Conservation (phyloP, 2,329 filamentous ascomycete species). For the Alternaria solani region DNA sequence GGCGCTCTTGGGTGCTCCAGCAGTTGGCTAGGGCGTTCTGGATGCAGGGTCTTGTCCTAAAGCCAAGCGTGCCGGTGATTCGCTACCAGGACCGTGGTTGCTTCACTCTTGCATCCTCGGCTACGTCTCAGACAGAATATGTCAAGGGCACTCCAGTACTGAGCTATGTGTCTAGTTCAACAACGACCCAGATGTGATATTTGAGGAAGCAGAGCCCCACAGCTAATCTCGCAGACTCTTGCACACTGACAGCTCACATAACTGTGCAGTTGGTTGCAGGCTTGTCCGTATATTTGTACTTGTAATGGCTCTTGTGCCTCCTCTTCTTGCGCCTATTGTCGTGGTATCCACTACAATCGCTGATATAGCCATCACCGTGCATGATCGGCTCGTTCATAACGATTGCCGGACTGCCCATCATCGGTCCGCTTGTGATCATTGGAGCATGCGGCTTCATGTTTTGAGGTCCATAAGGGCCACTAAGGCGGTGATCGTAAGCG, state of each 20-base stretch:
- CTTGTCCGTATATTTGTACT: slow-evolving; percentile 30
- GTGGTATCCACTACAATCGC: slow-evolving; percentile 15
- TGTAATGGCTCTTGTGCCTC: slow-evolving; percentile 30
- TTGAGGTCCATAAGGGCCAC: slow-evolving; percentile 26
- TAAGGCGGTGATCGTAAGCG: slow-evolving; percentile 31
- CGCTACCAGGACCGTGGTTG: slow-evolving; percentile 12
- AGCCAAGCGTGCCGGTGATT: slow-evolving; percentile 4
- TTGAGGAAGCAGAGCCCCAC: neutral
- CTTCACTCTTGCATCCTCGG: slow-evolving; percentile 3
- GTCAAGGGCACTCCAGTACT: neutral
- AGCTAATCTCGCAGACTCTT: neutral
- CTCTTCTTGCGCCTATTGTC: slow-evolving; percentile 19
- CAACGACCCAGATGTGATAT: neutral
- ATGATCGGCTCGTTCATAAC: slow-evolving; percentile 8
- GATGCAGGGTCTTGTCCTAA: slow-evolving; percentile 20
- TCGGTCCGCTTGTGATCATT: slow-evolving; percentile 9
- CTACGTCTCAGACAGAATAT: neutral
- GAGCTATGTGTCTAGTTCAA: neutral
- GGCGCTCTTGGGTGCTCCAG: neutral
- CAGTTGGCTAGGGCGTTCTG: slow-evolving; percentile 11
- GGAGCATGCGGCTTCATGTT: slow-evolving; percentile 9
- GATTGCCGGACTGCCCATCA: slow-evolving; percentile 7
- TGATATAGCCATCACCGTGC: slow-evolving; percentile 13
- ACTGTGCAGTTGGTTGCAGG: slow-evolving; percentile 31
- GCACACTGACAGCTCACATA: slow-evolving; percentile 23